Base-by-base conservation (phyloP, 2,329 filamentous ascomycete species). In the Dactylella cylindrospora region DNA sequence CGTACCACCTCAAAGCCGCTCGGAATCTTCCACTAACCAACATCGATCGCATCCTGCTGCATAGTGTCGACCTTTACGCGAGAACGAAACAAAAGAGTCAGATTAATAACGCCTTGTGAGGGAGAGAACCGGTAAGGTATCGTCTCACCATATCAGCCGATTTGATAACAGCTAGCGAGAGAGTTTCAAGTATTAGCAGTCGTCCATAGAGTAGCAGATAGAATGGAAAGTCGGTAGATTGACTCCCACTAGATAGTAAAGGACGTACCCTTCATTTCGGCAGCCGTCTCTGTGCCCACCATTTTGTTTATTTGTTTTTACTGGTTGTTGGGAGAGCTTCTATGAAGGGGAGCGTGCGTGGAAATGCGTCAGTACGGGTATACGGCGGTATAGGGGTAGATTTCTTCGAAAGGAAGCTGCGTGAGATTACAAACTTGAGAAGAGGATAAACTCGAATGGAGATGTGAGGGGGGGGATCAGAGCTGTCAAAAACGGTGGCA, bases 11-110 rank as follows among this genome's bases (percentile, higher is more conserved):
- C 26, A 32, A n/a, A 36, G 17, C n/a, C 6, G 32, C 25, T 7
- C 20, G 17, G 8, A 45, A 12, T 25, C 5, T 29, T 33, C 22
- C 20, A 78, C 90, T 69, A 84, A 96, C 91, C 90, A 72, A 96
- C 86, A 82, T 96, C 89, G 71, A 98, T 88, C 39, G 85, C 88
- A 76, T 97, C 91, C 70, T 88, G 83, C 72, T 96, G 90, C 93
- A 98, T 95, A 70, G 96, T 90, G 60, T 97, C 91, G 70, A 85
- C 91, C 93, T 97, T 72, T 69, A 51, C 65, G 67, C 67, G 68
- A 53, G 50, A 65, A 54, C 53, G 38, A 64, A 64, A 60, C 66
- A 35, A 52, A 32, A 40, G 22, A 25, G 31, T 43, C 40, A 54
- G 36, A 57, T 23, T 13, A 31, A 19, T 10, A 36, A 15, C 15